These are phyloP conservation scores for Elongisporangium prolatum DNA, from an alignment of 352 stramenopile genomes.

Conservation along the genomic window DNA sequence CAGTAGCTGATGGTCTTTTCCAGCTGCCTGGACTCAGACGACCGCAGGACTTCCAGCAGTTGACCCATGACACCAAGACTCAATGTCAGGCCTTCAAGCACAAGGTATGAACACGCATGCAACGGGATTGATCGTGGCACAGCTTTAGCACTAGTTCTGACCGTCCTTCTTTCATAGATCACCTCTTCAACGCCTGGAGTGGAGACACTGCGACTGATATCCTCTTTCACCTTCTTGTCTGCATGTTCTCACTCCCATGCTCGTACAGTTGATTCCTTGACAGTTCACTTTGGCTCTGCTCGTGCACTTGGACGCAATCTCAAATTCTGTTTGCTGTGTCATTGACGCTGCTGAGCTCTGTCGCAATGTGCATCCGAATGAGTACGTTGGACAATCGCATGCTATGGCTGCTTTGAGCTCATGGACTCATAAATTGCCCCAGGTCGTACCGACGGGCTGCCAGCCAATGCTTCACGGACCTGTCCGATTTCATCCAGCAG, in stretches of 20 bases:
- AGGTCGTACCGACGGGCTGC: slow-evolving; percentile 80
- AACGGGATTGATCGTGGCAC: not conserved
- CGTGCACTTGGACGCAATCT: slow-evolving; percentile 90
- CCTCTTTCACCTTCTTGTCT: slow-evolving; percentile 12
- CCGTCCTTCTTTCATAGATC: slow-evolving; percentile 21
- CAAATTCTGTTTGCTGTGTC: slow-evolving; percentile 93
- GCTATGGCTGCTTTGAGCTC: not conserved
- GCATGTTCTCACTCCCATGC: not conserved
- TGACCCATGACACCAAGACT: slow-evolving; percentile 53
- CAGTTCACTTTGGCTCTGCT: not conserved
- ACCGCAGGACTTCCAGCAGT: slow-evolving; percentile 51
- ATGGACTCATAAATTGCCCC: not conserved
- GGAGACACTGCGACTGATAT: slow-evolving; percentile 59
- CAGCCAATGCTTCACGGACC: slow-evolving; percentile 83
- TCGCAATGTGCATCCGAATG: slow-evolving; percentile 89
- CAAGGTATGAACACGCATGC: slow-evolving; percentile 24
- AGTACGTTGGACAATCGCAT: slow-evolving; percentile 27
- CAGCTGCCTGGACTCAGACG: slow-evolving; percentile 57
- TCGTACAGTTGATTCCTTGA: slow-evolving; percentile 1
- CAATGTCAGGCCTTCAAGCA: slow-evolving; percentile 55
- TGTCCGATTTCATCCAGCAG: slow-evolving; percentile 94
- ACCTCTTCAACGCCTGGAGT: slow-evolving; percentile 47
- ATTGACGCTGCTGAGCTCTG: slow-evolving; percentile 95
- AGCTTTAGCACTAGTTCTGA: not conserved
- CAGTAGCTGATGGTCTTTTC: slow-evolving; percentile 44